Evolutionary conservation across 352 stramenopile species (phyloP), one percentile per base, ranked within the genome.

Genomic region (Discostella stelligera): DNA sequence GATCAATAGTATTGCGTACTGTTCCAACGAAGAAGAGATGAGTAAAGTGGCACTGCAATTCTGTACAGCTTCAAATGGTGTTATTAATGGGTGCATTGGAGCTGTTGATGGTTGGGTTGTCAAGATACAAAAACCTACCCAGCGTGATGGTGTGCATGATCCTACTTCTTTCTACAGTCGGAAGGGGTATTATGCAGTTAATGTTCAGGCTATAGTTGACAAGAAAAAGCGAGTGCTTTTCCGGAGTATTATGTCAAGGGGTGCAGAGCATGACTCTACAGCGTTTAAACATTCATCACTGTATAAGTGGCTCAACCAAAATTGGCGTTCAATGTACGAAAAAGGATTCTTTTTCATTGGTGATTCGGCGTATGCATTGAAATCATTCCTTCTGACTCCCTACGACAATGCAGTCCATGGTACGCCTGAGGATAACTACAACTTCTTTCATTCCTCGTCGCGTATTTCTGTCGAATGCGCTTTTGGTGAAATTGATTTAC

Each of bases 181-280:
- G 2, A 79, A 79, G 39, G 71, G 63, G 39, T 79, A 67, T 46
- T 74, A 58, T 60, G 71, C n/a, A 48, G 20, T 74, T 16, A 74
- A 69, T 63, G 63, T 74, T 3, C 49, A 67, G n/a, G 56, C 56
- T 4, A 74, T 74, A 50, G 71, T 79, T 21, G 56, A 73, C 21
- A 68, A 63, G 23, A 50, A 69, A 3, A 77, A 77, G 25, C 13
- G 39, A 10, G 46, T 80, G 10, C 30, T 80, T 5, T 80, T 48
- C 25, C n/a, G 65, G 11, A 60, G 9, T 18, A 80, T 80, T 8
- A 25, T 52, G 21, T 37, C 21, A 7, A 20, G 44, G 20, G 59
- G 65, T 46, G 60, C 73, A 5, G 73, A 81, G 49, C 73, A 77
- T 59, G 66, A 81, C 41, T 81, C 73, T 25, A 76, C 66, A 25